Conservation (phyloP, 1,284 basidiomycete genomes). For the Rhodofomes roseus region DNA sequence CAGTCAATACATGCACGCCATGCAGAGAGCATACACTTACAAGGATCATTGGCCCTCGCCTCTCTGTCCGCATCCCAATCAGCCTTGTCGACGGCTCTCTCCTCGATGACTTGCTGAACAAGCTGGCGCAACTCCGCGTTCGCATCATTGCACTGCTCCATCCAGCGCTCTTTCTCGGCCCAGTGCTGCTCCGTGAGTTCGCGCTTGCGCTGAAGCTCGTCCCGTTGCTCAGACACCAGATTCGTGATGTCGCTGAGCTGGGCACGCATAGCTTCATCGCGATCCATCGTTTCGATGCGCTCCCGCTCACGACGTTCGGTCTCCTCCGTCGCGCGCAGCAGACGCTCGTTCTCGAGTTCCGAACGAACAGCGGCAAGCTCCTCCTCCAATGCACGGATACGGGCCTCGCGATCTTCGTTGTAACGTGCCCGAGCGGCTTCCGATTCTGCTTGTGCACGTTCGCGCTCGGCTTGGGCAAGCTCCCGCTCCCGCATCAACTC, state of each 20-base stretch:
- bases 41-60: constrained; percentile 34
- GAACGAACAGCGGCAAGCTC: constrained; percentile 54
- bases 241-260: constrained; percentile 68
- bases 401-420: constrained; percentile 48
- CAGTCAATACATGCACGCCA: neutral
- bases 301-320: constrained; percentile 58
- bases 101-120: constrained; percentile 50
- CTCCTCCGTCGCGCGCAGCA: constrained; percentile 49
- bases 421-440: constrained; percentile 43
- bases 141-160: constrained; percentile 50
- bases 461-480: constrained; percentile 47
- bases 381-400: constrained; percentile 56
- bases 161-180: constrained; percentile 51
- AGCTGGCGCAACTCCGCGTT: constrained; percentile 53
- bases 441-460: constrained; percentile 42
- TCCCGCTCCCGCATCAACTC: constrained; percentile 52
- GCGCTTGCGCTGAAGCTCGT: constrained; percentile 53
- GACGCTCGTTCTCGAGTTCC: constrained; percentile 53
- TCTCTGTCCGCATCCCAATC: constrained; percentile 47
- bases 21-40: neutral
- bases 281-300: constrained; percentile 49
- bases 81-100: constrained; percentile 45
- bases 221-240: constrained; percentile 59
- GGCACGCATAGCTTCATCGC: constrained; percentile 51
- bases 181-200: constrained; percentile 53